Percentiles rank a stretch among this genome's conserved stretches.
phyloP scores from a whole-genome alignment of 202 grass and related monocot genomes.

The Hordeum pubiflorum region DNA sequence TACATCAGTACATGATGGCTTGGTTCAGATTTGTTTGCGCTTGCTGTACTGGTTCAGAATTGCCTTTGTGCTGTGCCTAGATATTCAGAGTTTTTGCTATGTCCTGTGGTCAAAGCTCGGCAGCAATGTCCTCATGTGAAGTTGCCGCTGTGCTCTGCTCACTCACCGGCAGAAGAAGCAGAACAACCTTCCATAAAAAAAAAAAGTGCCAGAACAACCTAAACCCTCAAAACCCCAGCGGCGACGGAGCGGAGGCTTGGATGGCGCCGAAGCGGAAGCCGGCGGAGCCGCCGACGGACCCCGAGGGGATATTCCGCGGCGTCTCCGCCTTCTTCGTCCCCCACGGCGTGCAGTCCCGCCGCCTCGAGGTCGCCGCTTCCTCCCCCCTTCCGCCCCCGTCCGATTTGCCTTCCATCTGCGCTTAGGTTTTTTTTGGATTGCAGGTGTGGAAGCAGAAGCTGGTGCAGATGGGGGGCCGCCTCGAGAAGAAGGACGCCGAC shows the following conservation, averaged over 20 bases:
- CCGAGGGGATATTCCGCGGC: slow-evolving; percentile 67
- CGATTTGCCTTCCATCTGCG: background rate
- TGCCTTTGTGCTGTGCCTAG: background rate
- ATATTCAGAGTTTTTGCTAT: background rate
- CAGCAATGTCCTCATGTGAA: background rate
- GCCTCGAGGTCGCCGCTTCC: slow-evolving; percentile 48
- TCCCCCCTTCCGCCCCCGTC: background rate
- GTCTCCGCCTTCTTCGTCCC: slow-evolving; percentile 66
- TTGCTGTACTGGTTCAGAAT: background rate
- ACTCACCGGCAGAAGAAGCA: background rate
- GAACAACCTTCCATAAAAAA: background rate
- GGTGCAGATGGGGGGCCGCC: slow-evolving; percentile 66
- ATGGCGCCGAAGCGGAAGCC: slow-evolving; percentile 52
- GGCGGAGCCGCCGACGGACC: slow-evolving; percentile 21
- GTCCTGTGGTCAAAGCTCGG: background rate
- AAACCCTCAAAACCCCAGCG: background rate
- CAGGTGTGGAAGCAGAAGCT: slow-evolving; percentile 92
- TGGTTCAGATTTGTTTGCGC: background rate
- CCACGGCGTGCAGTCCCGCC: slow-evolving; percentile 47
- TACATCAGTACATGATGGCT: slow-evolving; percentile 30
- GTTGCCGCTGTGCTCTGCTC: background rate
- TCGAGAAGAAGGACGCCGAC: slow-evolving; percentile 33
- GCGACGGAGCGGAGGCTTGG: background rate
- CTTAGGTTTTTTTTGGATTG: background rate
- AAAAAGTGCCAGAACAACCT: background rate